Evolutionary conservation across 2,329 filamentous ascomycete species (phyloP).

Genomic region (Neonectria coccinea): DNA sequence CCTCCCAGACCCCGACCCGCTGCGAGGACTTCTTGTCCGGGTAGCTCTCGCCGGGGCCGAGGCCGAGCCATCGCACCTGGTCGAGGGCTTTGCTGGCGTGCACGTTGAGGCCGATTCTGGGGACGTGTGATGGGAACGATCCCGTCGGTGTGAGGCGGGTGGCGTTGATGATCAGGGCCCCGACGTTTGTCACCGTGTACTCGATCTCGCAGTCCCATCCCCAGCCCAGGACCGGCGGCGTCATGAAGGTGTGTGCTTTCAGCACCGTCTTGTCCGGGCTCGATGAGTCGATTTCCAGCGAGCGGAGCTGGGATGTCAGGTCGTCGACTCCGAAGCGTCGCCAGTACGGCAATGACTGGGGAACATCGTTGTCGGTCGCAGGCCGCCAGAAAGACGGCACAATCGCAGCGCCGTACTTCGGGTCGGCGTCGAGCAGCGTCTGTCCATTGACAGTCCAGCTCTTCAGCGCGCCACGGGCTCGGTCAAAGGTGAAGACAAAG

Average conservation of each 20-base stretch:
- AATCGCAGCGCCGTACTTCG: slow-evolving; percentile 52
- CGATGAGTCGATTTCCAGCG: slow-evolving; percentile 52
- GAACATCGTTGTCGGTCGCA: slow-evolving; percentile 73
- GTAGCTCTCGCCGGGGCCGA: slow-evolving; percentile 73
- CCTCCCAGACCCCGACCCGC: slow-evolving; percentile 61
- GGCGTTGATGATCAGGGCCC: slow-evolving; percentile 60
- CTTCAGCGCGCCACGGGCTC: slow-evolving; percentile 56
- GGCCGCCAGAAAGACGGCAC: slow-evolving; percentile 71
- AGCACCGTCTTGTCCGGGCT: slow-evolving; percentile 60
- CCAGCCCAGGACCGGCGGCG: slow-evolving; percentile 73
- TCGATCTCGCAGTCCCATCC: slow-evolving; percentile 60
- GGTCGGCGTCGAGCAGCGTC: slow-evolving; percentile 51
- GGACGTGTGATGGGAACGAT: slow-evolving; percentile 65
- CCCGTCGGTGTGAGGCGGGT: slow-evolving; percentile 59
- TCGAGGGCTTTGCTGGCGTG: slow-evolving; percentile 61
- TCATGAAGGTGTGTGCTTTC: slow-evolving; percentile 65
- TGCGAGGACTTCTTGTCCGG: slow-evolving; percentile 71
- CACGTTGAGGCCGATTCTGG: slow-evolving; percentile 71
- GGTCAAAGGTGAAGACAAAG: slow-evolving; percentile 59
- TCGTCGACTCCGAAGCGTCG: slow-evolving; percentile 61
- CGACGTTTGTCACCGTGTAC: slow-evolving; percentile 63
- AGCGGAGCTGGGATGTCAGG: slow-evolving; percentile 60
- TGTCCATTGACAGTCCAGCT: slow-evolving; percentile 54
- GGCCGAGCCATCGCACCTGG: slow-evolving; percentile 69
- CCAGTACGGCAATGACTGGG: slow-evolving; percentile 69